Evolutionary conservation across 176 grass and related monocot species (phyloP), one percentile per base, ranked within the genome.

Genomic region (Carex parvula): DNA sequence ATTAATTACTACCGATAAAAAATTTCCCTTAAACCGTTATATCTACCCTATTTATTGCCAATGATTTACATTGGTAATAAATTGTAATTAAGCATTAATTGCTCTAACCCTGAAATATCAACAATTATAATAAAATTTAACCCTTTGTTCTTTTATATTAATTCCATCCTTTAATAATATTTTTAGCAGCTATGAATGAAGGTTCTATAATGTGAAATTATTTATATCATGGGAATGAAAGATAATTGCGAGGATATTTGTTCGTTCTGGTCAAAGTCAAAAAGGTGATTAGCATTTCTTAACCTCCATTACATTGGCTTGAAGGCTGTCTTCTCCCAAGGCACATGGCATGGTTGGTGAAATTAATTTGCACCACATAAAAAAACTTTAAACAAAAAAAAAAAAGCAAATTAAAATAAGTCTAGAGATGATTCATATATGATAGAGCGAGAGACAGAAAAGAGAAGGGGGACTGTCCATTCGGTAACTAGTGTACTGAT

Each of bases 321-420:
- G 80, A 82, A 64, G 61, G 41, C 60, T 65, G 61, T 82, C 61
- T 82, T 82, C 61, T 50, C 39, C 80, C 80, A 29, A 82, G 80
- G 80, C 80, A 82, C 80, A 82, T 82, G 80, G 79, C 79, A 37
- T 6, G 16, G 59, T 81, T 44, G 55, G 17, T 42, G 7, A 32
- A 81, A 20, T 20, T 62, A 0, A 44, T 81, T 62, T 80, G 56
- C 53, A 58, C 29, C 53, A 62, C 26, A n/a, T n/a, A n/a, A n/a
- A n/a, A n/a, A n/a, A n/a, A n/a, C n/a, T n/a, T n/a, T n/a, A n/a
- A n/a, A n/a, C n/a, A n/a, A n/a, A n/a, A 29, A 1, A 52, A 0
- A 21, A 48, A 29, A 8, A 1, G 8, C 1, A 46, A 12, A 50
- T 12, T 55, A 56, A 78, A 12, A 57, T 58, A 15, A 53, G 12